These are phyloP conservation scores for Kregervanrija delftensis DNA, from an alignment of 805 yeast species.

Conservation along the genomic window DNA sequence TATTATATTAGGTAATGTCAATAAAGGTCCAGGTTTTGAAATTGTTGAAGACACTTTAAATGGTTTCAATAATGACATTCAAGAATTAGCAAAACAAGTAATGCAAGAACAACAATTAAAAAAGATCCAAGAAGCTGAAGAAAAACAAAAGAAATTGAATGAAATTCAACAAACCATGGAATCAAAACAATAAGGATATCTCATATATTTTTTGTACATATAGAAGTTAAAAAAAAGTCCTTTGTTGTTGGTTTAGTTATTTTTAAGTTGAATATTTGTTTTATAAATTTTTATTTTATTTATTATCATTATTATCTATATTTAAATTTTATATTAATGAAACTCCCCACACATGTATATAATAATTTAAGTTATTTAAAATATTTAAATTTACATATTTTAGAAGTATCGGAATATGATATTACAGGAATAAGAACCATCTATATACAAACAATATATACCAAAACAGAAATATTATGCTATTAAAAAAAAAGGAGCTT, in stretches of 20 bases:
- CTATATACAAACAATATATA: neutral
- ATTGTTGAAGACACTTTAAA: slow-evolving; percentile 25
- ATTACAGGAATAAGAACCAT: neutral
- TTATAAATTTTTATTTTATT: too few relatives aligned
- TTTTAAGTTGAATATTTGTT: too few relatives aligned
- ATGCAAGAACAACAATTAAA: slow-evolving; percentile 17
- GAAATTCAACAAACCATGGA: slow-evolving; percentile 5
- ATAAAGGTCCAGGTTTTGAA: slow-evolving; percentile 27
- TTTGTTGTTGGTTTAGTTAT: too few relatives aligned
- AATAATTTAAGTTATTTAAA: too few relatives aligned
- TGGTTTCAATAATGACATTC: slow-evolving; percentile 21
- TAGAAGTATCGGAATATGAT: too few relatives aligned
- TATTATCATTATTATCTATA: too few relatives aligned
- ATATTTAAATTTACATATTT: too few relatives aligned
- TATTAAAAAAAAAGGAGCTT: neutral
- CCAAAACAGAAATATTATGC: neutral
- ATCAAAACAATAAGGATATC: too few relatives aligned
- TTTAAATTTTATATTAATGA: too few relatives aligned
- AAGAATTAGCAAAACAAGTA: slow-evolving; percentile 18
- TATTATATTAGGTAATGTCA: slow-evolving; percentile 24
- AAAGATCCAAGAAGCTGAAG: slow-evolving; percentile 18
- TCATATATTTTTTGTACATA: too few relatives aligned
- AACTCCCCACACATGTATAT: too few relatives aligned
- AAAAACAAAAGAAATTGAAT: slow-evolving; percentile 18
- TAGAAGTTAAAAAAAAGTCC: too few relatives aligned